These are phyloP conservation scores for Allomyces arbusculus DNA, from an alignment of 192 early-diverging fungal genomes.

Conservation along the genomic window DNA sequence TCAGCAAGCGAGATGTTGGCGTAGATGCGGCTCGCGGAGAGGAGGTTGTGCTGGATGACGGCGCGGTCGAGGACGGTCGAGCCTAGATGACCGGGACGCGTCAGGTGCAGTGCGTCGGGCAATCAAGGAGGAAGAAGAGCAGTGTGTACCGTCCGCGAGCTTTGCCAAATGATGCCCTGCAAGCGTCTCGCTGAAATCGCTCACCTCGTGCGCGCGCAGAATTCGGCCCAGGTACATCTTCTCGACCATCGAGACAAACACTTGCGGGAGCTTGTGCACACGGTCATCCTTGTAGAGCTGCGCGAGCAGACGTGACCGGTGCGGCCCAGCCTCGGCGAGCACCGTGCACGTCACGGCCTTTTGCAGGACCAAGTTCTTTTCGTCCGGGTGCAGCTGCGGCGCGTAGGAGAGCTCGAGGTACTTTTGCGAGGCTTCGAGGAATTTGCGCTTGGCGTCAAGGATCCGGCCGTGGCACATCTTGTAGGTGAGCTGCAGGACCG, in stretches of 20 bases:
- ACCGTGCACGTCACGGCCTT: slow-evolving; percentile 79
- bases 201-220: slow-evolving; percentile 53
- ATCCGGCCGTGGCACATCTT: slow-evolving; percentile 64
- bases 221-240: slow-evolving; percentile 89
- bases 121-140: not conserved
- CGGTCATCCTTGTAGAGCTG: slow-evolving; percentile 83
- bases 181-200: slow-evolving; percentile 49
- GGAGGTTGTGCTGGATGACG: slow-evolving; percentile 83
- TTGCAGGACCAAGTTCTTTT: slow-evolving; percentile 33
- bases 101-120: not conserved
- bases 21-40: slow-evolving; percentile 76
- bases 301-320: slow-evolving; percentile 64
- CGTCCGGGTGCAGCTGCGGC: slow-evolving; percentile 30
- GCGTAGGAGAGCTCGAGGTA: slow-evolving; percentile 73
- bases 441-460: slow-evolving; percentile 63
- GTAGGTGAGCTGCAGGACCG: slow-evolving; percentile 36
- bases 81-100: slow-evolving; percentile 5
- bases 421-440: slow-evolving; percentile 62
- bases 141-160: slow-evolving; percentile 27
- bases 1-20: slow-evolving; percentile 79
- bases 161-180: slow-evolving; percentile 57
- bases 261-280: slow-evolving; percentile 44
- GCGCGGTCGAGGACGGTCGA: slow-evolving; percentile 73
- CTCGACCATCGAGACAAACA: slow-evolving; percentile 50
- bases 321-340: slow-evolving; percentile 75